A percentile compares a stretch with the other conserved stretches of the same genome.
These are phyloP conservation scores for Coniosporium apollinis DNA, from an alignment of 495 filamentous ascomycete genomes.

Conservation along the genomic window DNA sequence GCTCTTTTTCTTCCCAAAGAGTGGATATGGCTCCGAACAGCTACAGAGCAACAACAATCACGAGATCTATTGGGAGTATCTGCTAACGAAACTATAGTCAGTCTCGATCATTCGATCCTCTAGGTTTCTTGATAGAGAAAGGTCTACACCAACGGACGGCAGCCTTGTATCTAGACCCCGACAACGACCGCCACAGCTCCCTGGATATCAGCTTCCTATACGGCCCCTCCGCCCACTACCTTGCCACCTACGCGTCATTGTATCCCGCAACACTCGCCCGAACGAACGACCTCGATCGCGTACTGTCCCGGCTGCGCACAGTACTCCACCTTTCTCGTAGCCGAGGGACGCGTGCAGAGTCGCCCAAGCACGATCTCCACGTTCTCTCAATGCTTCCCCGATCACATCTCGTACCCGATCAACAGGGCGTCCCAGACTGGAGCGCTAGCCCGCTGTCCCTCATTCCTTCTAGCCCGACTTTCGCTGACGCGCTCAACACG, in stretches of 20 bases:
- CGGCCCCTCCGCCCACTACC: constrained; percentile 38
- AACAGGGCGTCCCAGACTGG: constrained; percentile 10
- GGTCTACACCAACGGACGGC: constrained; percentile 34
- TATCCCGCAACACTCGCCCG: constrained; percentile 39
- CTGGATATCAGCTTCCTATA: constrained; percentile 36
- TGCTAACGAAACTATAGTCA: too few relatives aligned
- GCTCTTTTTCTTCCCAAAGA: too few relatives aligned
- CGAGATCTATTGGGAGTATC: too few relatives aligned
- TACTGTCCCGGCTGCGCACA: constrained; percentile 29
- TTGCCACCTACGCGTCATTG: constrained; percentile 35
- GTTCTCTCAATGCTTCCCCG: constrained; percentile 42
- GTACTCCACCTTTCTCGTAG: constrained; percentile 27
- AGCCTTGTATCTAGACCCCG: constrained; percentile 35
- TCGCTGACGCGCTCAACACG: constrained; percentile 35
- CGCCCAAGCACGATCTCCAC: constrained; percentile 36
- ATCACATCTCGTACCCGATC: constrained; percentile 32
- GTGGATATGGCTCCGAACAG: too few relatives aligned
- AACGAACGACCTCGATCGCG: constrained; percentile 27
- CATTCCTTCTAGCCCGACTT: constrained; percentile 33
- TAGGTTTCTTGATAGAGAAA: constrained; percentile 37
- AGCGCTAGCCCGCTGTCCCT: constrained; percentile 29
- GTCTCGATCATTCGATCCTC: too few relatives aligned
- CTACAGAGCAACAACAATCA: too few relatives aligned
- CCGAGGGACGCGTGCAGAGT: constrained; percentile 35
- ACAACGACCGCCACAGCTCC: constrained; percentile 27